These are phyloP conservation scores for Psidium friedrichsthalianum DNA, from an alignment of 345 rosid species.

Conservation along the genomic window DNA sequence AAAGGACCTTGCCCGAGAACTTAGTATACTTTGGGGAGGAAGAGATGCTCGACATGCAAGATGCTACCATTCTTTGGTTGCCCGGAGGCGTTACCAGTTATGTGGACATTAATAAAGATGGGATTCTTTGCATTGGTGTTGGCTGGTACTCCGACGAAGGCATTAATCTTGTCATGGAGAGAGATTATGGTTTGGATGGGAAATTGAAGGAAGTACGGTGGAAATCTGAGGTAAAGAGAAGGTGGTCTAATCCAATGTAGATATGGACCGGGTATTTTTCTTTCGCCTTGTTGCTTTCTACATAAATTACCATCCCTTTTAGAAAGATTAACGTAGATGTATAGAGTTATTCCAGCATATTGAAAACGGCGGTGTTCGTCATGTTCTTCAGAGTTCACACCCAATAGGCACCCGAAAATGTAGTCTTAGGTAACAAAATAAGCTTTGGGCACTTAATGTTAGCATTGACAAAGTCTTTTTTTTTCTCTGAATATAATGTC, in stretches of 20 bases:
- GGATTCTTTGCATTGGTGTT: slow-evolving; percentile 63
- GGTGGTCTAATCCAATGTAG: slow-evolving; percentile 43
- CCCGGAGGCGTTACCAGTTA: slow-evolving; percentile 76
- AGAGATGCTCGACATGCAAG: slow-evolving; percentile 72
- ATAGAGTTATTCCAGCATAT: neutral
- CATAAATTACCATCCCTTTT: neutral
- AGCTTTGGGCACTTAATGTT: neutral
- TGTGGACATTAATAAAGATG: slow-evolving; percentile 66
- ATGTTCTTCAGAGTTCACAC: neutral
- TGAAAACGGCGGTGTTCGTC: neutral
- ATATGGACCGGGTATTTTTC: neutral
- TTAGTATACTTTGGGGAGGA: slow-evolving; percentile 60
- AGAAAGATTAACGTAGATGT: neutral
- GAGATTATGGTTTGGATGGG: slow-evolving; percentile 80
- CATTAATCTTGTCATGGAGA: slow-evolving; percentile 83
- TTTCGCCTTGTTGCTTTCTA: neutral
- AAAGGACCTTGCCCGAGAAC: slow-evolving; percentile 62
- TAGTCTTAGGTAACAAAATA: neutral
- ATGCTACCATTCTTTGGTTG: slow-evolving; percentile 66
- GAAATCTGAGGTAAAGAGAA: slow-evolving; percentile 75
- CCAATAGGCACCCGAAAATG: neutral
- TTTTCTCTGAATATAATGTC: neutral
- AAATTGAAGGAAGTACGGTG: slow-evolving; percentile 69
- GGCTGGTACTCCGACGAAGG: slow-evolving; percentile 96
- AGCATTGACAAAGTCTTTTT: neutral